These are phyloP conservation scores for Candida corydali DNA, from an alignment of 805 yeast genomes.

Conservation along the genomic window DNA sequence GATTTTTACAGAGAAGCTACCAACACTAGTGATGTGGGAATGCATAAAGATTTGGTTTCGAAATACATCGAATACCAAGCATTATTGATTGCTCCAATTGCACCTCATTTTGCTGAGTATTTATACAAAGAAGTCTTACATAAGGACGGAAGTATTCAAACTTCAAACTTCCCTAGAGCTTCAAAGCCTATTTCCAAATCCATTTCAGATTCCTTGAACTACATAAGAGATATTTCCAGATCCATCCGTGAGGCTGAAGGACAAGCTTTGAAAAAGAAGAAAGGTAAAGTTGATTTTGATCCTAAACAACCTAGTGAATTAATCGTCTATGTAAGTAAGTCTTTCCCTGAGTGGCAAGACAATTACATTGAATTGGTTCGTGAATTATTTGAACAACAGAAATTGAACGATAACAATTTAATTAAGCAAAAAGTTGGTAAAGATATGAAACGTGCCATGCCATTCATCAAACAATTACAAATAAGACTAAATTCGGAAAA, in stretches of 20 bases:
- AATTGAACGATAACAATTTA: slow-evolving; percentile 60
- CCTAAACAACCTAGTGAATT: slow-evolving; percentile 66
- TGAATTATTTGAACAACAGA: slow-evolving; percentile 61
- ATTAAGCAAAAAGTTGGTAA: slow-evolving; percentile 67
- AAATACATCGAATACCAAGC: slow-evolving; percentile 86
- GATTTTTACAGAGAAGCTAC: slow-evolving; percentile 91
- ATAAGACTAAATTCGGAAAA: slow-evolving; percentile 69
- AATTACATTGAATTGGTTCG: slow-evolving; percentile 64
- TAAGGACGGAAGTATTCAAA: slow-evolving; percentile 63
- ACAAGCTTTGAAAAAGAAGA: slow-evolving; percentile 71
- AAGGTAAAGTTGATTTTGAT: slow-evolving; percentile 78
- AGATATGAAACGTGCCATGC: slow-evolving; percentile 98
- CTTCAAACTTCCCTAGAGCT: slow-evolving; percentile 78
- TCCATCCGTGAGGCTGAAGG: slow-evolving; percentile 93
- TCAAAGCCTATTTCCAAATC: slow-evolving; percentile 59
- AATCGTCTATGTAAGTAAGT: slow-evolving; percentile 66
- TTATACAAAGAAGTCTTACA: slow-evolving; percentile 79
- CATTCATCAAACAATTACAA: slow-evolving; percentile 83
- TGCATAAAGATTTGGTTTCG: slow-evolving; percentile 80
- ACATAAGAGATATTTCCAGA: slow-evolving; percentile 75
- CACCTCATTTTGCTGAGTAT: slow-evolving; percentile 94
- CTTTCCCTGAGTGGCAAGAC: slow-evolving; percentile 75
- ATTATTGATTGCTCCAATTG: slow-evolving; percentile 81
- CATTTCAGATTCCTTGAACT: slow-evolving; percentile 65
- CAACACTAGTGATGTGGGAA: slow-evolving; percentile 42